These are phyloP conservation scores for Gracilaria gracilis DNA, from an alignment of 23 red algal species.

Conservation along the genomic window DNA sequence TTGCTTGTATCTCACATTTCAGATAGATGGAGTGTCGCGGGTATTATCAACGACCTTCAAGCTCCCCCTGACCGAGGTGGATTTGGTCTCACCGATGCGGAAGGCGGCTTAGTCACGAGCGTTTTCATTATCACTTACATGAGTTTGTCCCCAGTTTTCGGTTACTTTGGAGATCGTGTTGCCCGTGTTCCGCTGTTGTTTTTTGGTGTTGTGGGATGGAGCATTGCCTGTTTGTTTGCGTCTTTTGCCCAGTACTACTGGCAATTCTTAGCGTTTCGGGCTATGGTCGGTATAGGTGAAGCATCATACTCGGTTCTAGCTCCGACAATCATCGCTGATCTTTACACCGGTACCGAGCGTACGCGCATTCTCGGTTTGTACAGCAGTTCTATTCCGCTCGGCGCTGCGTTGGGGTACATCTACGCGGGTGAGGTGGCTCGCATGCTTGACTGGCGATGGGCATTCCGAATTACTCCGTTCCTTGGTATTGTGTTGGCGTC, in stretches of 20 bases:
- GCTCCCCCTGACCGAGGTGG: conserved; percentile 63
- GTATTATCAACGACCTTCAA: conserved; percentile 81
- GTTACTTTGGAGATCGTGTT: conserved; percentile 83
- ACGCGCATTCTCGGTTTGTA: conserved; percentile 74
- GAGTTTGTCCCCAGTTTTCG: conserved; percentile 83
- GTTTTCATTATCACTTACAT: conserved; percentile 88
- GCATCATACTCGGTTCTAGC: conserved; percentile 79
- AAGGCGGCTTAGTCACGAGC: conserved; percentile 79
- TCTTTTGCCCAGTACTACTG: conserved; percentile 69
- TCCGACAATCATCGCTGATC: conserved; percentile 84
- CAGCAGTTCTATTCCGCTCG: conserved; percentile 71
- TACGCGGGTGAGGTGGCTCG: conserved; percentile 77
- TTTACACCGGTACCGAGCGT: conserved; percentile 79
- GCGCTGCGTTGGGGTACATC: conserved; percentile 80
- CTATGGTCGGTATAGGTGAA: conserved; percentile 84
- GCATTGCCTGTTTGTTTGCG: conserved; percentile 55
- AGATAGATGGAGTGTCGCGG: conserved; percentile 85
- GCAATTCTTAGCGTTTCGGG: conserved; percentile 81
- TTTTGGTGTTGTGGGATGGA: conserved; percentile 66
- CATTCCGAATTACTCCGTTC: conserved; percentile 82
- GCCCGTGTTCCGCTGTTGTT: conserved; percentile 69
- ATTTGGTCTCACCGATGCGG: conserved; percentile 73
- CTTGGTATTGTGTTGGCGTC: conserved; percentile 58
- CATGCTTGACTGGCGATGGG: conserved; percentile 79
- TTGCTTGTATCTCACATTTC: background rate